Conservation (phyloP, 495 filamentous ascomycete species). For the Aspergillus homomorphus region DNA sequence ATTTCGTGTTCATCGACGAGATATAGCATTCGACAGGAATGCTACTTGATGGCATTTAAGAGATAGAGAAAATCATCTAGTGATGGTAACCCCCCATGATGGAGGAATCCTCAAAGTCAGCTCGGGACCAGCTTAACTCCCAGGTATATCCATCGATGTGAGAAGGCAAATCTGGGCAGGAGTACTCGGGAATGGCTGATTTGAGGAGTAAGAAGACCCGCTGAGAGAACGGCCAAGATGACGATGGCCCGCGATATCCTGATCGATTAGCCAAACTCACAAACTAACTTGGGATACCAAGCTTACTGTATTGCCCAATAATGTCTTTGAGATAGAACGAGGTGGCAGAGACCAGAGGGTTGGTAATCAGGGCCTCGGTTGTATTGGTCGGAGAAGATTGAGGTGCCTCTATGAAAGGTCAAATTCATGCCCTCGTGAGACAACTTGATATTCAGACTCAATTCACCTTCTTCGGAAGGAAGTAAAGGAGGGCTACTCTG, state of each 20-base stretch:
- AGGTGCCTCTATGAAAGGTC: no score
- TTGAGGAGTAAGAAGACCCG: slow-evolving; percentile 4
- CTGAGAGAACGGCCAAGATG: slow-evolving; percentile 5
- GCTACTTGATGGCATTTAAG: slow-evolving; percentile 1
- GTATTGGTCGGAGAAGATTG: not conserved
- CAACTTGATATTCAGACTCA: no score
- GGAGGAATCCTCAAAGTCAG: not conserved
- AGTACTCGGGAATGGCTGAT: not conserved
- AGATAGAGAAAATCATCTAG: slow-evolving; percentile 1
- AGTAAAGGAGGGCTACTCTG: not conserved
- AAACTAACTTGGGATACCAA: not conserved
- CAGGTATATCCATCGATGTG: slow-evolving; percentile 8
- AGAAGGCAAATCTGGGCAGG: slow-evolving; percentile 3
- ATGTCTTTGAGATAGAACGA: slow-evolving; percentile 6
- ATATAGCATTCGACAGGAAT: slow-evolving; percentile 4
- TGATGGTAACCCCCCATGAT: slow-evolving; percentile 1
- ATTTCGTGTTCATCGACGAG: slow-evolving; percentile 5
- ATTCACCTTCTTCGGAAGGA: not conserved
- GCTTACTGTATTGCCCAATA: not conserved
- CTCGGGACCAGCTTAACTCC: not conserved
- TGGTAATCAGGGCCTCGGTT: not conserved
- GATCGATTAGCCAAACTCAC: not conserved
- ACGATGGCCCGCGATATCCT: slow-evolving; percentile 5
- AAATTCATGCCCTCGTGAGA: no score
- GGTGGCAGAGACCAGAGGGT: slow-evolving; percentile 6